A percentile compares a stretch with the other conserved stretches of the same genome.
These are phyloP conservation scores for Amniculicola lignicola DNA, from an alignment of 495 filamentous ascomycete species.

Conservation along the genomic window DNA sequence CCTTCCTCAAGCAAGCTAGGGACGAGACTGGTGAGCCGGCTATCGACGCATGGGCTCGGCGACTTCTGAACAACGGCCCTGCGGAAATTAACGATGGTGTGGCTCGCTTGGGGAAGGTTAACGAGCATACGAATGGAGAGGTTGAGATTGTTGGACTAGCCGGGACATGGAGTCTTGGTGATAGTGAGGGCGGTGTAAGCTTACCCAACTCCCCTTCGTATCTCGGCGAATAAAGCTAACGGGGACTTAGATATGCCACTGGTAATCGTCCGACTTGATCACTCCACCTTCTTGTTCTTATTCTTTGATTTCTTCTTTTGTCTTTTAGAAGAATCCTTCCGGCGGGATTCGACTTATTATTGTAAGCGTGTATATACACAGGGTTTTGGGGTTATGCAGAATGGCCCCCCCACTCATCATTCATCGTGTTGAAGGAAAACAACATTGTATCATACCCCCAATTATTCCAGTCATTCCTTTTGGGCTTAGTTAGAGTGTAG, in stretches of 20 bases:
- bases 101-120: slow-evolving; percentile 61
- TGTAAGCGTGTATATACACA: no score
- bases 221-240: slow-evolving; percentile 1
- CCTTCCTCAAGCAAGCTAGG: slow-evolving; percentile 89
- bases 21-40: slow-evolving; percentile 95
- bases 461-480: no score
- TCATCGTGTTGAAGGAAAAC: no score
- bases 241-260: slow-evolving; percentile 49
- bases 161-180: slow-evolving; percentile 80
- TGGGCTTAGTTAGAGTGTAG: no score
- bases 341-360: no score
- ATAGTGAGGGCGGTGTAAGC: slow-evolving; percentile 68
- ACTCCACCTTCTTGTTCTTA: no score
- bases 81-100: slow-evolving; percentile 35
- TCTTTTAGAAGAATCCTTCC: no score
- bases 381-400: no score
- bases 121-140: slow-evolving; percentile 59
- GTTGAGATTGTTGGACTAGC: slow-evolving; percentile 74
- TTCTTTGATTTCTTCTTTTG: no score
- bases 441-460: no score
- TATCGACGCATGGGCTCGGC: slow-evolving; percentile 75
- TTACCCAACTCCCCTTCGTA: background rate
- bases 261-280: no score
- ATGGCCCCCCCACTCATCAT: no score
- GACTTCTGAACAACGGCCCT: slow-evolving; percentile 63